Conservation (phyloP, 257 asterid genomes). For the Agastache rugosa region DNA sequence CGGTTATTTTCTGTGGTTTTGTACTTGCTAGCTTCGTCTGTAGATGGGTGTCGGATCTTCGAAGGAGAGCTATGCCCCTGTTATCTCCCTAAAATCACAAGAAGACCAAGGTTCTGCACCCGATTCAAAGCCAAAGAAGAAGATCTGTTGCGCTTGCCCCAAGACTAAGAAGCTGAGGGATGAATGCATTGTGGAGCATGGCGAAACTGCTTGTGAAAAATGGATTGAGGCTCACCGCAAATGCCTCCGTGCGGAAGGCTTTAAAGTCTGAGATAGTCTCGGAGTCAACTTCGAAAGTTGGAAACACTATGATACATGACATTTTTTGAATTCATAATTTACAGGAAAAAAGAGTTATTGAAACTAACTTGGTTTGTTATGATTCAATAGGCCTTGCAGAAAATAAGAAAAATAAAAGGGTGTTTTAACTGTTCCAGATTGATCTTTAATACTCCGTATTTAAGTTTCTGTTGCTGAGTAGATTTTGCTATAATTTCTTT, state of each 20-base stretch:
- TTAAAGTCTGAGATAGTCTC: conserved; percentile 59
- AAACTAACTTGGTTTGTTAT: not conserved
- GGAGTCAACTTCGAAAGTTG: not conserved
- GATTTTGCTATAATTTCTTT: not conserved
- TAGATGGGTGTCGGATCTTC: conserved; percentile 58
- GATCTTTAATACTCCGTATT: not conserved
- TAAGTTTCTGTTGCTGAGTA: not conserved
- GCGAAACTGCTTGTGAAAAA: conserved; percentile 78
- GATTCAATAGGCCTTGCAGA: not conserved
- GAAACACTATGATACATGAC: conserved; percentile 14
- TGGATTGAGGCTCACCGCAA: conserved; percentile 81
- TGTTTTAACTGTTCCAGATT: not conserved
- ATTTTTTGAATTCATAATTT: not conserved
- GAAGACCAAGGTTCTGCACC: conserved; percentile 54
- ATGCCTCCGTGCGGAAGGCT: conserved; percentile 95
- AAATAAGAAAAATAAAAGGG: conserved; percentile 1
- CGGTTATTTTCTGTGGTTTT: not conserved
- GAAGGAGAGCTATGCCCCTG: conserved; percentile 46
- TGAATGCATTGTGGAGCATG: conserved; percentile 84
- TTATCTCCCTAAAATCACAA: conserved; percentile 45
- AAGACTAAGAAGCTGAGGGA: conserved; percentile 87
- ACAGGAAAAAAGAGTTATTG: not conserved
- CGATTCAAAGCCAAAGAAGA: conserved; percentile 83
- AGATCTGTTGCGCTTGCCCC: conserved; percentile 95
- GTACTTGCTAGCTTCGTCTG: conserved; percentile 14